A percentile compares a stretch with the other conserved stretches of the same genome.
phyloP scores from a whole-genome alignment of 257 asterid species.

The Verbena officinalis region DNA sequence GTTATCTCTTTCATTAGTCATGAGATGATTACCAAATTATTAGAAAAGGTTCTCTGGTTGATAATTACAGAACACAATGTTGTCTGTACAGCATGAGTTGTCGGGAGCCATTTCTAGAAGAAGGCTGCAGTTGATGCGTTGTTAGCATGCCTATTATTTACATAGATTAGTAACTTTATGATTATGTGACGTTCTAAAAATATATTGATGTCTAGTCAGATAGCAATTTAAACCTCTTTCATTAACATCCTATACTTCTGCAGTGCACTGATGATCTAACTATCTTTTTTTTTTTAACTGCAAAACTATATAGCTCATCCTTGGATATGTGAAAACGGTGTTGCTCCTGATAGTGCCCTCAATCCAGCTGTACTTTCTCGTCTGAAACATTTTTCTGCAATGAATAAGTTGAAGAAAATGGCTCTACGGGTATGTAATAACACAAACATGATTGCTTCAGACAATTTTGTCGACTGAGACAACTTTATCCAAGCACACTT shows the following conservation, averaged over 20 bases:
- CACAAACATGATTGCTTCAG: not conserved
- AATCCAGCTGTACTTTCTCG: conserved; percentile 91
- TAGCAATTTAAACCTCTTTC: not conserved
- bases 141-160: not conserved
- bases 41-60: too few relatives aligned
- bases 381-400: conserved; percentile 86
- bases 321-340: conserved; percentile 74
- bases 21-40: not conserved
- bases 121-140: not conserved
- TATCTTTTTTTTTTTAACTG: conserved; percentile 3
- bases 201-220: conserved; percentile 8
- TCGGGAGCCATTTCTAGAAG: conserved; percentile 8
- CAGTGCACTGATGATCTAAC: conserved; percentile 14
- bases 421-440: conserved; percentile 65
- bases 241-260: not conserved
- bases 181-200: not conserved
- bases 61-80: too few relatives aligned
- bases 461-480: not conserved
- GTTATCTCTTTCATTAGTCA: conserved; percentile 4
- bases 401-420: conserved; percentile 88
- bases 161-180: not conserved
- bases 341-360: conserved; percentile 82
- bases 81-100: conserved; percentile 1
- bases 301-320: conserved; percentile 61
- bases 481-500: conserved; percentile 5